Base-by-base conservation (phyloP, 1,139 yeast species). In the Debaryomycetaceae sp. region DNA sequence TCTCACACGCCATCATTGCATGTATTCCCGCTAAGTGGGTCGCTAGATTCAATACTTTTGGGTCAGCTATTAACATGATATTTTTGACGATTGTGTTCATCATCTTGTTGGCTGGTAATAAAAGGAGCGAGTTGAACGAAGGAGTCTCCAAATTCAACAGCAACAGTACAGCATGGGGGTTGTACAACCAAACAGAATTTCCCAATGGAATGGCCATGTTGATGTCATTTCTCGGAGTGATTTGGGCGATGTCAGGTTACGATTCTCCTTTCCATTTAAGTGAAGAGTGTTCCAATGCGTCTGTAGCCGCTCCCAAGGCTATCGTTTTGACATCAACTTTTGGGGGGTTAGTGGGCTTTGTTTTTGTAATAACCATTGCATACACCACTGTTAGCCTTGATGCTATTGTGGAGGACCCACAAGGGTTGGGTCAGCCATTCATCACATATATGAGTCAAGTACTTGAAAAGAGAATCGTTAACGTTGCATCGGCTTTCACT, bases 231-330 rank as follows among this genome's bases (percentile, higher is more conserved):
- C 65, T 82, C 56, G 84, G 88, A 24, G 83, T 78, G 42, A 80
- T 83, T 56, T 85, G 90, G 90, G 80, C 86, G 34, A 83, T 84
- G 85, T 77, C 85, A 40, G 90, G 90, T 20, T 84, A 81, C 56
- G 91, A 85, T 59, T 78, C 87, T 20, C 87, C 90, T 0, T 84
- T 83, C 70, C 90, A 85, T 56, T 66, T 85, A 44, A 75, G 87
- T 14, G 93, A 85, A 61, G 89, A 84, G 57, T 81, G 87, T 56
- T 68, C 83, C 38, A 82, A 83, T 58, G 87, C 89, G 7, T 68
- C 74, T n/a, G 65, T 68, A 33, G 83, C 86, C 5, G 81, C 85
- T 6, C 89, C 90, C 14, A 70, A 76, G 47, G 88, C 88, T 33
- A 83, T 84, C 52, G 81, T 81, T 13, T 62, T 83, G 65, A 82